Base-by-base conservation (phyloP, 306 rosid species). In the Delonix regia region DNA sequence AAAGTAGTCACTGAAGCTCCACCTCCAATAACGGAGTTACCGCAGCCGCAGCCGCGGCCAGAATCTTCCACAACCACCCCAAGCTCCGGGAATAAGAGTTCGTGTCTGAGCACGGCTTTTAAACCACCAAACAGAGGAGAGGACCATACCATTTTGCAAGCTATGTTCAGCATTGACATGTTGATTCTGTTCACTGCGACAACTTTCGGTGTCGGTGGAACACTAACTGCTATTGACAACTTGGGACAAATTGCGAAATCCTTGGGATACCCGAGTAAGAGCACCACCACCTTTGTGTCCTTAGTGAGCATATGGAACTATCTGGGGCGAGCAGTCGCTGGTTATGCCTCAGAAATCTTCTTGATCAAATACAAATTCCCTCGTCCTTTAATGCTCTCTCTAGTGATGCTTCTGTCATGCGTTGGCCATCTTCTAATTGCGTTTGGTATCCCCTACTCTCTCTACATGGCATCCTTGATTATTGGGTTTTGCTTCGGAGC, bases 291-390 rank as follows among this genome's bases (percentile, higher is more conserved):
- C 12, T 91, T 91, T 47, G 86, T 91, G 33, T 88, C 97, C 12
- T 88, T 91, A 0, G 90, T 89, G 3, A 91, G 97, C 71, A 91
- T 91, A 45, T 91, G 97, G 97, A 91, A 91, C 67, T 91, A 88
- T 33, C 77, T 89, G 0, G 94, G 97, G 73, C 79, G 92, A 64
- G 92, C 78, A 3, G 21, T 63, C 0, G 27, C 91, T 0, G 94
- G 94, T 7, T 89, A 86, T 41, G 73, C 69, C 7, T 91, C 97
- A 2, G 97, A 89, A 78, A 33, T 73, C n/a, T 82, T 91, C 28
- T 77, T 88, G 39, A 53, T 73, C 30, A 91, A 89, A 63, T 91
- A 82, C 88, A 86, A 71, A 60, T 70, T 87, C 67, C 97, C 97
- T 18, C 89, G 94, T 6, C 88, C 97, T 8, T 79, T 91, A 0